phyloP scores from a whole-genome alignment of 345 rosid species.

The Sisymbrium irio region DNA sequence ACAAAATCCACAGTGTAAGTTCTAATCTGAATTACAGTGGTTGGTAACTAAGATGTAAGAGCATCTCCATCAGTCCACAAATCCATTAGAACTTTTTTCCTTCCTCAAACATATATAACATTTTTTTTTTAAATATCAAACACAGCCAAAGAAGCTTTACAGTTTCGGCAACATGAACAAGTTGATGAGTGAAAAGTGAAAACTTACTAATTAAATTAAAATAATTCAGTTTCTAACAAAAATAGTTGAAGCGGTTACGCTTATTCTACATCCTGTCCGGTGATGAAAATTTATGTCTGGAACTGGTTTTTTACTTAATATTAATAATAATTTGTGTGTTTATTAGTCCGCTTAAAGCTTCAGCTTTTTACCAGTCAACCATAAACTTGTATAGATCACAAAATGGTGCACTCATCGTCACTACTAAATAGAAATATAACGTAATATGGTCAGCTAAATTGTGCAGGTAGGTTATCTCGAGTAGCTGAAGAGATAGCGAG shows the following conservation, averaged over 20 bases:
- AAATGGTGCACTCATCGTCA: neutral
- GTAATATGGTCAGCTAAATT: neutral
- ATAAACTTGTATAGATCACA: neutral
- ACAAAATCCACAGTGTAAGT: neutral
- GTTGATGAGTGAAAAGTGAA: neutral
- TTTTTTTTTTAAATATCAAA: neutral
- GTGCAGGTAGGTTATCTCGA: conserved; percentile 62
- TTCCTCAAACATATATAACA: neutral
- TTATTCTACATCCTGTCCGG: neutral
- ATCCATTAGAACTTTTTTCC: too few relatives aligned
- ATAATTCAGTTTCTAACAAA: neutral
- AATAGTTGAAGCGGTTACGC: neutral
- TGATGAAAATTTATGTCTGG: neutral
- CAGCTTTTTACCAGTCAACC: neutral
- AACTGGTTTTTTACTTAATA: neutral
- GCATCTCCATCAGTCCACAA: too few relatives aligned
- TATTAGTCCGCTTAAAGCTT: neutral
- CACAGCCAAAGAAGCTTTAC: neutral
- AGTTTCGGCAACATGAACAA: neutral
- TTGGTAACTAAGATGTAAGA: neutral
- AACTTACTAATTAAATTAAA: neutral
- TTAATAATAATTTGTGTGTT: neutral
- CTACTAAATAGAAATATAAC: neutral
- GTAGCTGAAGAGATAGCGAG: conserved; percentile 97
- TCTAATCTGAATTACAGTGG: neutral